Evolutionary conservation across 2,329 filamentous ascomycete species (phyloP).

Genomic region (Colletotrichum plurivorum): DNA sequence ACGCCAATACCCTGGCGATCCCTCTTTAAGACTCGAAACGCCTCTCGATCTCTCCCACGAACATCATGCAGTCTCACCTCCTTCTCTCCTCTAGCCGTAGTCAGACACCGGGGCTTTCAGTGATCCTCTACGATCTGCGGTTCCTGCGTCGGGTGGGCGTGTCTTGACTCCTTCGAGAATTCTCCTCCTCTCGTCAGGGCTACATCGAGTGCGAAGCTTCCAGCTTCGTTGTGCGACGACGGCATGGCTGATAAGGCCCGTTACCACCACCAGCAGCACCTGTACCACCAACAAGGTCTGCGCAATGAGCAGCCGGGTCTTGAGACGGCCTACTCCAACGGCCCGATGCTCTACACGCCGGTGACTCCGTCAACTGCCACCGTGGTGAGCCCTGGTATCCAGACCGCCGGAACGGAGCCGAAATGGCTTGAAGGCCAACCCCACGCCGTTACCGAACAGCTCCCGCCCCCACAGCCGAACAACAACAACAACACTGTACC

Average conservation of each 20-base stretch:
- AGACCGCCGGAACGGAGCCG: neutral
- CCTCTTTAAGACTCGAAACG: neutral
- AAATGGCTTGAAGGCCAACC: constrained; percentile 6
- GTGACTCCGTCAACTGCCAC: neutral
- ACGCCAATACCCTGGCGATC: neutral
- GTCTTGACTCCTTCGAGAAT: neutral
- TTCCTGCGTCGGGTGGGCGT: neutral
- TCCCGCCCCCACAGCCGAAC: neutral
- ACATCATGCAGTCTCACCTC: neutral
- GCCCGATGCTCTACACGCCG: constrained; percentile 15
- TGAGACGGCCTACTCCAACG: constrained; percentile 16
- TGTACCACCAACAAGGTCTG: constrained; percentile 4
- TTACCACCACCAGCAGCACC: constrained; percentile 16
- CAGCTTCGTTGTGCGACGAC: neutral
- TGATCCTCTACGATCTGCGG: neutral
- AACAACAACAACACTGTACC: no score
- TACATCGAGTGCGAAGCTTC: neutral
- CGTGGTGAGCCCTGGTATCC: neutral
- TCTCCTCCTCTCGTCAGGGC: neutral
- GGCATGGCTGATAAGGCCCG: constrained; percentile 10
- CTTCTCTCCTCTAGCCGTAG: neutral
- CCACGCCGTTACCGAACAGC: neutral
- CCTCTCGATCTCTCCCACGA: neutral
- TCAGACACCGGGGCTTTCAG: no score
- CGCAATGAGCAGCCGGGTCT: constrained; percentile 19